A percentile compares a stretch with the other conserved stretches of the same genome.
Conservation (phyloP, 148 eudicot genomes). For the Heliamphora exappendiculata region DNA sequence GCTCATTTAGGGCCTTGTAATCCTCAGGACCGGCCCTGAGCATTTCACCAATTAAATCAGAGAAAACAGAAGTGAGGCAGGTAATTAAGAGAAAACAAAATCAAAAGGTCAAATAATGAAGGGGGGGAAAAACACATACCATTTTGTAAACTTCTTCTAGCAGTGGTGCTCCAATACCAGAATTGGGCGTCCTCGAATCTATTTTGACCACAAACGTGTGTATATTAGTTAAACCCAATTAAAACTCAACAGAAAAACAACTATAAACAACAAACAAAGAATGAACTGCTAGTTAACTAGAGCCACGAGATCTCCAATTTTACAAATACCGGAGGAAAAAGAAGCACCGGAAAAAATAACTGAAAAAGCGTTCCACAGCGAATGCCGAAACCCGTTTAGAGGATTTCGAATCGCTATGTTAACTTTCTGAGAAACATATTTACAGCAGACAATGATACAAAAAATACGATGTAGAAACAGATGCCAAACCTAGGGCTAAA, state of each 20-base stretch:
- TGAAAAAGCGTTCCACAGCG: neutral
- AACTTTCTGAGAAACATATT: neutral
- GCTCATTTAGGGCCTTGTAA: neutral
- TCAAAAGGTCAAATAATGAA: neutral
- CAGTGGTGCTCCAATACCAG: neutral
- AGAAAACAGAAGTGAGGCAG: neutral
- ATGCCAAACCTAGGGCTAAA: neutral
- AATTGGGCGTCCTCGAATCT: neutral
- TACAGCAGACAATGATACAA: neutral
- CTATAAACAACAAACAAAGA: neutral
- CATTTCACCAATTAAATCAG: neutral
- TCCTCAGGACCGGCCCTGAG: no score
- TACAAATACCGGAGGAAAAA: no score
- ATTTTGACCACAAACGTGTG: neutral
- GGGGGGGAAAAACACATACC: constrained; percentile 5
- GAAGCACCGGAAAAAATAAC: no score
- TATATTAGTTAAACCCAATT: neutral
- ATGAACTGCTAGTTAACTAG: neutral
- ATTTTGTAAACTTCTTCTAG: neutral
- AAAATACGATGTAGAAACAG: neutral
- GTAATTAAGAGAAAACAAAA: neutral
- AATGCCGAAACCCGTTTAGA: neutral
- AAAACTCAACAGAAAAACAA: neutral
- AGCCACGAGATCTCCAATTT: neutral
- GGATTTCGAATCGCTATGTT: neutral